Base-by-base conservation (phyloP, 176 grass and related monocot species). In the Bromus sterilis region DNA sequence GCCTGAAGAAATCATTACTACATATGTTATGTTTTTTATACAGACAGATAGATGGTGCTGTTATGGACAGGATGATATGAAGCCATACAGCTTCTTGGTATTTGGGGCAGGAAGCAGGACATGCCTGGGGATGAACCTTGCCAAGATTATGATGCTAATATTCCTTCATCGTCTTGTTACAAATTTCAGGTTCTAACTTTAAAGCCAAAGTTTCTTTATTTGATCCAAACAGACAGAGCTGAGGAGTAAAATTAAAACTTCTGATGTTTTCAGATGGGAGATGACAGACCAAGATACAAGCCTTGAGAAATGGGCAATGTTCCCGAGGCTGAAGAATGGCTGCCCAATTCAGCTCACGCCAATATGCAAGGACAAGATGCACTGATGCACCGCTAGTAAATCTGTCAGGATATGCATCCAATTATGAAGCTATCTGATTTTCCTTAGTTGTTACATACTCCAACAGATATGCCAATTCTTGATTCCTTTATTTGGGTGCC, bases 121-220 rank as follows among this genome's bases (percentile, higher is more conserved):
- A 13, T 98, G 95, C 75, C 35, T 98, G 66, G 95, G 95, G 15
- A 94, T 98, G 88, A 94, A 98, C 75, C 83, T 89, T 24, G 95
- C 92, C 39, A 98, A 89, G 68, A 87, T 86, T 32, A 97, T 97
- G 94, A 97, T 97, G 94, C 86, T 97, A 29, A 89, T 97, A 69
- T 94, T 98, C 16, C 84, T 98, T 14, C 92, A 98, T 37, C 82
- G 86, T 16, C 78, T 98, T 59, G 78, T 98, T 24, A 98, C 90
- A 16, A 94, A 72, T 59, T 93, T 86, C 42, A 97, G 90, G 93
- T 93, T 65, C 14, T 24, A 49, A 32, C 1, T 21, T 30, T 68
- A 37, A 10, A 46, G 16, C 25, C 26, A 48, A 48, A 31, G 13
- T 48, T 30, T 20, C 41, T 72, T 72, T 32, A 20, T 21, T 49